Evolutionary conservation across 2,329 filamentous ascomycete genomes (phyloP).

Genomic region (Botrytis byssoidea): DNA sequence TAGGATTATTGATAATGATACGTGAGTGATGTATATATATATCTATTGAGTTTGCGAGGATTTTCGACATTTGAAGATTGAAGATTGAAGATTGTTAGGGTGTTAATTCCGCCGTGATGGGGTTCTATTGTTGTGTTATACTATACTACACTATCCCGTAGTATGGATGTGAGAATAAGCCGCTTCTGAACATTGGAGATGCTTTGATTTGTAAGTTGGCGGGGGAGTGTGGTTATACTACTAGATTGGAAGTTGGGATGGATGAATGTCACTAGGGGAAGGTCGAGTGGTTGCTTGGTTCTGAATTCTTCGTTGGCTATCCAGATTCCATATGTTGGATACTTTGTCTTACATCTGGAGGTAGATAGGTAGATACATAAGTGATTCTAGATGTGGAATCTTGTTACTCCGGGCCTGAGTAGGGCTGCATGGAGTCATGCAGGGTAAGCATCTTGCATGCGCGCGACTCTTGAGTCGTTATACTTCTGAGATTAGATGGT

Average conservation of each 20-base stretch:
- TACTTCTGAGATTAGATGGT: not conserved
- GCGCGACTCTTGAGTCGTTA: not conserved
- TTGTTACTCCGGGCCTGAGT: not conserved
- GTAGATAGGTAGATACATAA: not conserved
- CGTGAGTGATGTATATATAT: not conserved
- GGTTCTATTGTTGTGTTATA: not conserved
- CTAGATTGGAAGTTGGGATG: too few relatives aligned
- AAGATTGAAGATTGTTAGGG: not conserved
- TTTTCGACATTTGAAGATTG: not conserved
- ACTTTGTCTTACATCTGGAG: not conserved
- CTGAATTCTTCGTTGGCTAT: not conserved
- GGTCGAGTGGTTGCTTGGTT: not conserved
- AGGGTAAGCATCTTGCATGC: not conserved
- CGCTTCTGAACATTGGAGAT: too few relatives aligned
- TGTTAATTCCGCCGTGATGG: not conserved
- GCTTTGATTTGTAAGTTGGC: not conserved
- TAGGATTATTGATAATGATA: not conserved
- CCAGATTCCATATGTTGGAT: not conserved
- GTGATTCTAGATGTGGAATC: not conserved
- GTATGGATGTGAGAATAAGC: too few relatives aligned
- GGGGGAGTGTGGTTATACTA: too few relatives aligned
- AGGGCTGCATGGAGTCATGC: not conserved
- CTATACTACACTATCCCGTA: not conserved
- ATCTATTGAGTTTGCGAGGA: not conserved
- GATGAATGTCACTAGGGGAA: not conserved